Evolutionary conservation across 2,329 filamentous ascomycete species (phyloP), one percentile per base, ranked within the genome.

Genomic region (Fusarium chlamydosporum): DNA sequence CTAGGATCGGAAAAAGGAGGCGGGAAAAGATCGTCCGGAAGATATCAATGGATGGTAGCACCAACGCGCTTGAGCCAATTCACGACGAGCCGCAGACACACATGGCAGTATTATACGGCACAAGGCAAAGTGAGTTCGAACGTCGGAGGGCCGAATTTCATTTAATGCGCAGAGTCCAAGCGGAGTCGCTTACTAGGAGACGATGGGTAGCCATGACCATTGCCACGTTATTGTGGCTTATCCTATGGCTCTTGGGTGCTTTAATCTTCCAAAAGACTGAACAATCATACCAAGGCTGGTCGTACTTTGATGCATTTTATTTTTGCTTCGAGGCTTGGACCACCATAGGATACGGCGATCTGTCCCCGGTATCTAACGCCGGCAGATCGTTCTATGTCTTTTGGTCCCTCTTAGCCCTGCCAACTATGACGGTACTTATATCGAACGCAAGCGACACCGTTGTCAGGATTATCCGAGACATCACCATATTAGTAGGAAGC

Each of bases 231-330:
- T 18, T n/a, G 20, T 56, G 53, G 53, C 53, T 56, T 18, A 9
- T 48, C 15, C 15, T 50, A 7, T 56, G 53, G 53, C n/a, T 48
- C 15, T 4, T 56, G 8, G 53, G 53, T 11, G 53, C 53, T 18
- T 15, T 8, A 2, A 6, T 56, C 26, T 56, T 56, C 8, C 33
- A 56, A 8, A 18, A 18, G 5, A 15, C 53, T 18, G 53, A 56
- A 9, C 6, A 38, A 13, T 8, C 18, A 13, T 33, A 56, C 18
- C 53, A 56, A 33, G 12, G 18, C 12, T 56, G 53, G 53, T 15
- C 53, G 9, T 56, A 56, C 34, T 56, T 56, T 48, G 53, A 56
- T 18, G 53, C 53, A 12, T 10, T 56, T 6, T 56, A 56, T n/a
- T 56, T 56, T n/a, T 56, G 42, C 34, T 56, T 56, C 26, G 53